Percentiles rank a stretch among this genome's conserved stretches.
Evolutionary conservation across 2,329 filamentous ascomycete genomes (phyloP).

Genomic region (Blastomyces gilchristii): DNA sequence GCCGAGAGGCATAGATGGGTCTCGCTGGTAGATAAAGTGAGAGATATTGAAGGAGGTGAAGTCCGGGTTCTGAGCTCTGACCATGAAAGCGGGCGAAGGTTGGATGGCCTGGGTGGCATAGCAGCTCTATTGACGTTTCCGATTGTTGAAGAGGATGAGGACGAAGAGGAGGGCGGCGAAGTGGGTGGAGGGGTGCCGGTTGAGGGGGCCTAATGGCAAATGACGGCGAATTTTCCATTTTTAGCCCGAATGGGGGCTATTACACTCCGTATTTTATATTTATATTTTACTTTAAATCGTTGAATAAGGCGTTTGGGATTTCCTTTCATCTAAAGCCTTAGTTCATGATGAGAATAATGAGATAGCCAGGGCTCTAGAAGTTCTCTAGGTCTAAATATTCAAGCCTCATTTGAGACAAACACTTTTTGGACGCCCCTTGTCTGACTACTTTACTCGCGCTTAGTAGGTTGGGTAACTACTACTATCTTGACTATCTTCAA

Average conservation of each 20-base stretch:
- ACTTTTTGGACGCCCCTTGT: background rate
- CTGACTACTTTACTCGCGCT: background rate
- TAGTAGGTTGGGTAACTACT: background rate
- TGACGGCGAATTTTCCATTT: background rate
- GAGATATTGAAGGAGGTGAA: conserved; percentile 68
- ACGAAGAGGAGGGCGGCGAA: conserved; percentile 34
- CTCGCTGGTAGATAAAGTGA: conserved; percentile 75
- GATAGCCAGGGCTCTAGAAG: background rate
- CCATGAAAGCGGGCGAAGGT: conserved; percentile 80
- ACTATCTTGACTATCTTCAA: too few species aligned
- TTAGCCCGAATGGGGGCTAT: background rate
- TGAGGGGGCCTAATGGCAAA: background rate
- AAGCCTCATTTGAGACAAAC: background rate
- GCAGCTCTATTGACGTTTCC: conserved; percentile 88
- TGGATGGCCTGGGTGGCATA: conserved; percentile 76
- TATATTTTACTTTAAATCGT: background rate
- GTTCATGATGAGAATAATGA: background rate
- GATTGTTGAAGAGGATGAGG: conserved; percentile 67
- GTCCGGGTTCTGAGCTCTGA: conserved; percentile 82
- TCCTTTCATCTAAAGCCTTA: background rate
- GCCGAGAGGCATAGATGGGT: conserved; percentile 71
- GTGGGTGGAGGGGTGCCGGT: background rate
- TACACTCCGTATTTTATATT: background rate
- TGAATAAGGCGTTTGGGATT: background rate
- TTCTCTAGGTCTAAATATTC: background rate